phyloP scores from a whole-genome alignment of 352 stramenopile genomes.

The Saprolegnia diclina region DNA sequence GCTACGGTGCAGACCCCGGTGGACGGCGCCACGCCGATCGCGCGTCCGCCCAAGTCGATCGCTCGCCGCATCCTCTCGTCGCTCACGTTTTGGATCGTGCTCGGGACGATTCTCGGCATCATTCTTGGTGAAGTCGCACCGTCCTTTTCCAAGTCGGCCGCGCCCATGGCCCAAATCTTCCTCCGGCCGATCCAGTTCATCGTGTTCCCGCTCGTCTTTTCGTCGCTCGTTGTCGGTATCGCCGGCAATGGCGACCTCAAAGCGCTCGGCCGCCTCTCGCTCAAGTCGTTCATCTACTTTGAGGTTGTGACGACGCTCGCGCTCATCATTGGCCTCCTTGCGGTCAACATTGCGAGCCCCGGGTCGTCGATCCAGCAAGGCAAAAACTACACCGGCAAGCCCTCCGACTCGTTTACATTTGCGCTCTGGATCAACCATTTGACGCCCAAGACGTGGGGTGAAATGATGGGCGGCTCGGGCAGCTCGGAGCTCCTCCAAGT shows the following conservation, averaged over 20 bases:
- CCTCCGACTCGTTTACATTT: constrained; percentile 42
- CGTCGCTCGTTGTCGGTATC: constrained; percentile 50
- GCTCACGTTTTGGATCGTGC: constrained; percentile 56
- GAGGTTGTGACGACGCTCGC: constrained; percentile 48
- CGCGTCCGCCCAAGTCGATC: background rate
- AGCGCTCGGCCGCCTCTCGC: constrained; percentile 44
- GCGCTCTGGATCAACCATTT: constrained; percentile 53
- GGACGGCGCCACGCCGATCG: no score
- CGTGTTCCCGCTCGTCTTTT: constrained; percentile 61
- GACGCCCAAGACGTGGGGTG: constrained; percentile 58
- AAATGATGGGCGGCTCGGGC: constrained; percentile 57
- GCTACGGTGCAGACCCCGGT: no score
- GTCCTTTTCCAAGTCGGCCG: constrained; percentile 41
- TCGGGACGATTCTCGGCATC: constrained; percentile 41
- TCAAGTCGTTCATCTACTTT: constrained; percentile 67
- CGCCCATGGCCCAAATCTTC: constrained; percentile 52
- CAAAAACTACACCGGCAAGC: constrained; percentile 33
- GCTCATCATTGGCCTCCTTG: constrained; percentile 41
- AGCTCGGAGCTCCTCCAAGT: constrained; percentile 56
- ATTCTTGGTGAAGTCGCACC: constrained; percentile 44
- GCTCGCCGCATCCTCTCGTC: constrained; percentile 39
- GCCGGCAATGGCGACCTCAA: constrained; percentile 52
- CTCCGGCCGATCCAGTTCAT: constrained; percentile 52
- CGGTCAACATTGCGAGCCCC: constrained; percentile 53
- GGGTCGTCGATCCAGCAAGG: constrained; percentile 31